These are phyloP conservation scores for Bauhinia variegata DNA, from an alignment of 306 rosid genomes.

Conservation along the genomic window DNA sequence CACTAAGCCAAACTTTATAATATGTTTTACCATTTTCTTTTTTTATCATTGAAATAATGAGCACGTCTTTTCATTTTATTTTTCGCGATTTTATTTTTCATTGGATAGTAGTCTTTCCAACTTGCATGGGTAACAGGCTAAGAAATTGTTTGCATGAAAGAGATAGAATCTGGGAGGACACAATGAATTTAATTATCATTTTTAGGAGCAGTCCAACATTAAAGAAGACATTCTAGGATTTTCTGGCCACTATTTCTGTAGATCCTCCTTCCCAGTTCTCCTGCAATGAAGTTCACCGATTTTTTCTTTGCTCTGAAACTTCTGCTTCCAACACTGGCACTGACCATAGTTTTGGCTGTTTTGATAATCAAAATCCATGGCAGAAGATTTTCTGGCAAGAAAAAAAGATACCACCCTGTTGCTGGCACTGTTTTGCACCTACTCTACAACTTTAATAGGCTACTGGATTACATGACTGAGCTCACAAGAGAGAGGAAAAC, in stretches of 20 bases:
- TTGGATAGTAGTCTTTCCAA: too few species aligned
- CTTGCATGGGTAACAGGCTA: too few species aligned
- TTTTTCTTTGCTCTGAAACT: slow-evolving; percentile 21
- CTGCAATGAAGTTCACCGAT: slow-evolving; percentile 21
- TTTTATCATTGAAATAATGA: too few species aligned
- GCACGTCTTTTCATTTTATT: too few species aligned
- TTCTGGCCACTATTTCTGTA: not conserved
- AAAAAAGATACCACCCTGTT: slow-evolving; percentile 49
- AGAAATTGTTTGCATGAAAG: too few species aligned
- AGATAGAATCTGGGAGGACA: too few species aligned
- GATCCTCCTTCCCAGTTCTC: not conserved
- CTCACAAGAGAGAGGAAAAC: slow-evolving; percentile 51
- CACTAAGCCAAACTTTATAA: too few species aligned
- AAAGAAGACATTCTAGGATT: too few species aligned
- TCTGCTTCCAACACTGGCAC: slow-evolving; percentile 20
- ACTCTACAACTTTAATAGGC: slow-evolving; percentile 44
- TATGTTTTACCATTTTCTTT: too few species aligned
- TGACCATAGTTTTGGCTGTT: slow-evolving; percentile 33
- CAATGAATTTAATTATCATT: too few species aligned
- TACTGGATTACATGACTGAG: slow-evolving; percentile 63
- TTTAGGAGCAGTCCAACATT: too few species aligned
- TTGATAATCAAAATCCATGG: slow-evolving; percentile 26
- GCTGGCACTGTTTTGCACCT: slow-evolving; percentile 33
- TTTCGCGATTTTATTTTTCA: too few species aligned
- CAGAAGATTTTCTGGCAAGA: slow-evolving; percentile 28